Conservation (phyloP, 2,329 filamentous ascomycete genomes). For the Ascosphaera aggregata region DNA sequence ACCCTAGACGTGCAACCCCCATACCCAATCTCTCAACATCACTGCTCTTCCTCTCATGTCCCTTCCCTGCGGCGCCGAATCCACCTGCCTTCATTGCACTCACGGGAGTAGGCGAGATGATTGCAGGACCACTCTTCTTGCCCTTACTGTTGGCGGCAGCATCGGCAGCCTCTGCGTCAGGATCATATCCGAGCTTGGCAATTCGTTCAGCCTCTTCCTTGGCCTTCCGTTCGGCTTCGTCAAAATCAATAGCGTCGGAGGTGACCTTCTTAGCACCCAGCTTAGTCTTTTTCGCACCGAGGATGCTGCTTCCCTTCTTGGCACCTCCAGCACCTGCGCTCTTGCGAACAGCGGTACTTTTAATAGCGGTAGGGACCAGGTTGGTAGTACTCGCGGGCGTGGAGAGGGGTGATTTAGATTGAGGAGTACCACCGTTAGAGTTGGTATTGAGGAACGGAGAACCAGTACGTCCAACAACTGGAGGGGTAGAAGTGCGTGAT, state of each 20-base stretch:
- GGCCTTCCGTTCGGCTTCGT: conserved; percentile 89
- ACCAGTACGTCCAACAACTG: conserved; percentile 52
- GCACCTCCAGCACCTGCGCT: conserved; percentile 35
- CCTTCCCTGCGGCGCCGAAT: conserved; percentile 37
- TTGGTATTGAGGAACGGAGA: conserved; percentile 74
- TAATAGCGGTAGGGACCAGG: conserved; percentile 45
- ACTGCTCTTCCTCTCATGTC: conserved; percentile 34
- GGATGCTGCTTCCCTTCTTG: conserved; percentile 66
- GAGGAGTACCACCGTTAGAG: conserved; percentile 39
- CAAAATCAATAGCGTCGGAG: conserved; percentile 68
- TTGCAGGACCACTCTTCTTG: conserved; percentile 30
- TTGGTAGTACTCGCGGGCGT: no score
- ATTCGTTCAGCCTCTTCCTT: conserved; percentile 95
- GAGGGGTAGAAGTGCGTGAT: conserved; percentile 71
- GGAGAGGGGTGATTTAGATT: conserved; percentile 62
- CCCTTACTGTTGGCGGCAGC: conserved; percentile 14
- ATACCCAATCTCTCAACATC: conserved; percentile 81
- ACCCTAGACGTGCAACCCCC: conserved; percentile 65
- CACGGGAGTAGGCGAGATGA: conserved; percentile 54
- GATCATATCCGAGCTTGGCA: conserved; percentile 85
- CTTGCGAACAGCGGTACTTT: conserved; percentile 65
- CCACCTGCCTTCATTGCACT: conserved; percentile 37
- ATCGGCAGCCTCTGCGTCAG: conserved; percentile 51
- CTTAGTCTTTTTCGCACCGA: conserved; percentile 68
- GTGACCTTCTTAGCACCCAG: conserved; percentile 83